Evolutionary conservation across 148 eudicot species (phyloP).

Genomic region (Pouteria glomerata): DNA sequence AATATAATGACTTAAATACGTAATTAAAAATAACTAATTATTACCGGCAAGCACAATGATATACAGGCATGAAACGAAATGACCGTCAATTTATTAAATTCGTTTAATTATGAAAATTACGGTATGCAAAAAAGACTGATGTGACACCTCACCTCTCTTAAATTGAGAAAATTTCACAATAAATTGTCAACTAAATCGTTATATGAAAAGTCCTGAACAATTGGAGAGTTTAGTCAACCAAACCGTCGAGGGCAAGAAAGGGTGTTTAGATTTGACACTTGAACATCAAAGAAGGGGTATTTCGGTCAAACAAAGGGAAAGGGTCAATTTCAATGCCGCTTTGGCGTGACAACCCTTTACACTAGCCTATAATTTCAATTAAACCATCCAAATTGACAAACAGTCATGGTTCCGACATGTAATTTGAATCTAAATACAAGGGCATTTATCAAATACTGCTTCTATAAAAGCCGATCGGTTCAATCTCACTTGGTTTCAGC

Average conservation of each 20-base stretch:
- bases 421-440: neutral
- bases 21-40: too few species aligned
- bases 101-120: too few species aligned
- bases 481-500: conserved; percentile 5
- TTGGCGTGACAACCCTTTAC: neutral
- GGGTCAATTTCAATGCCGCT: neutral
- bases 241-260: conserved; percentile 5
- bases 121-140: too few species aligned
- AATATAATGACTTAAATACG: too few species aligned
- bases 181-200: too few species aligned
- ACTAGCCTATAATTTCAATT: neutral
- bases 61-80: too few species aligned
- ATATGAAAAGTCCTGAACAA: neutral
- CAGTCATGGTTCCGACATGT: neutral
- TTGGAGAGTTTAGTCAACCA: neutral
- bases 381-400: neutral
- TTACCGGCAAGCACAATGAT: too few species aligned
- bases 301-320: neutral
- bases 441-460: neutral
- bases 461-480: conserved; percentile 10
- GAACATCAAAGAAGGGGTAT: neutral
- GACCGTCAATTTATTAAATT: too few species aligned
- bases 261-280: conserved; percentile 7
- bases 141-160: too few species aligned
- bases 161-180: too few species aligned